Conservation (phyloP, 23 red algal genomes). For the Gracilaria caudata region DNA sequence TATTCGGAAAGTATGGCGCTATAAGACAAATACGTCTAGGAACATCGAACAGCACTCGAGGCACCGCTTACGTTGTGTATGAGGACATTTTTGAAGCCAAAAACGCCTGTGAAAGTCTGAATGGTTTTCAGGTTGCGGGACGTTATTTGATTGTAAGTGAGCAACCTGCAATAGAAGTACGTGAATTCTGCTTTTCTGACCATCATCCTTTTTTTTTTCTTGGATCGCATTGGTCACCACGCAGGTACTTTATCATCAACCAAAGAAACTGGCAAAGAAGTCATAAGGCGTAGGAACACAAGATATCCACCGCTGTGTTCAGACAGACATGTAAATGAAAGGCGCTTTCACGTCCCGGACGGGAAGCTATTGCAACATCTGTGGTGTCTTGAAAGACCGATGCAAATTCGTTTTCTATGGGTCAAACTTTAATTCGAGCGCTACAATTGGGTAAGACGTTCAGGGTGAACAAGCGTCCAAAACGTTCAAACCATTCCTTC, state of each 20-base stretch:
- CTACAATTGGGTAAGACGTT: not conserved
- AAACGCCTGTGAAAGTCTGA: slow-evolving; percentile 78
- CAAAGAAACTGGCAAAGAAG: slow-evolving; percentile 70
- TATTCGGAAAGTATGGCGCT: slow-evolving; percentile 86
- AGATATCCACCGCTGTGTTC: not conserved
- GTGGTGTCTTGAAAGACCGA: not conserved
- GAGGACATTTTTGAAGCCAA: slow-evolving; percentile 90
- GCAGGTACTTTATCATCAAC: slow-evolving; percentile 88
- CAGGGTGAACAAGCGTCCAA: not conserved
- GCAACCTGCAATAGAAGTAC: not conserved
- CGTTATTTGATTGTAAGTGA: slow-evolving; percentile 82
- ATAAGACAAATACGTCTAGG: slow-evolving; percentile 93
- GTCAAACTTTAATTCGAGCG: not conserved
- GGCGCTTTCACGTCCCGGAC: not conserved
- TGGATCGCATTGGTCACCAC: not conserved
- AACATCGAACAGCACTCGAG: slow-evolving; percentile 68
- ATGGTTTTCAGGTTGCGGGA: slow-evolving; percentile 90
- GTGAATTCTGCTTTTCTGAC: not conserved
- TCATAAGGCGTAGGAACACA: not conserved
- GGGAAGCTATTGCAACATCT: not conserved
- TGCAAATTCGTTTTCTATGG: not conserved
- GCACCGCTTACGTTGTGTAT: slow-evolving; percentile 92
- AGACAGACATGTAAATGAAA: not conserved
- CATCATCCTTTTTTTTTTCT: not conserved
- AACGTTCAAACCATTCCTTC: not conserved